Conservation (phyloP, 2,329 filamentous ascomycete genomes). For the Aureobasidium melanogenum region DNA sequence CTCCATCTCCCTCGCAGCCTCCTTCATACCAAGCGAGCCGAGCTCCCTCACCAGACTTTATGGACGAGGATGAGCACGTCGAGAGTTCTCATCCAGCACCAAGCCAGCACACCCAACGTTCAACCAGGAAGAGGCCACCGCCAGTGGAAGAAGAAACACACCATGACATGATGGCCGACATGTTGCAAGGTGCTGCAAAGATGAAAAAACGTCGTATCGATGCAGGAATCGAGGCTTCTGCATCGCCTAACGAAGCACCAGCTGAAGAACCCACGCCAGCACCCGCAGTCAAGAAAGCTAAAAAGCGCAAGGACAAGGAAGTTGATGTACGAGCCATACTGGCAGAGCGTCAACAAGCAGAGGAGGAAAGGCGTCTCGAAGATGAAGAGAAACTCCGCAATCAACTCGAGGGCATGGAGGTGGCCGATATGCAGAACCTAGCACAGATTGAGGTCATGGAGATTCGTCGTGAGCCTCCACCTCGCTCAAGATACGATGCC, state of each 20-base stretch:
- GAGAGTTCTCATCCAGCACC: slow-evolving; percentile 21
- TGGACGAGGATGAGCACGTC: slow-evolving; percentile 16
- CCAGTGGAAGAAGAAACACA: slow-evolving; percentile 18
- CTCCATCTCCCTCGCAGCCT: slow-evolving; percentile 9
- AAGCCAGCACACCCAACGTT: slow-evolving; percentile 18
- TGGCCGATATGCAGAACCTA: slow-evolving; percentile 63
- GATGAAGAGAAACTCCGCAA: slow-evolving; percentile 56
- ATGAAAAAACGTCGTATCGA: slow-evolving; percentile 71
- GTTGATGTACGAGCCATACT: slow-evolving; percentile 62
- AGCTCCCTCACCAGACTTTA: slow-evolving; percentile 15
- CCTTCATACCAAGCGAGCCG: slow-evolving; percentile 17
- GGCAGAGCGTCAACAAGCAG: slow-evolving; percentile 41
- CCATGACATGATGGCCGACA: slow-evolving; percentile 54
- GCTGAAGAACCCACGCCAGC: not conserved
- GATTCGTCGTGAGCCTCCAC: slow-evolving; percentile 23
- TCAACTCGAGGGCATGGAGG: slow-evolving; percentile 55
- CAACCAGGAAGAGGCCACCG: slow-evolving; percentile 21
- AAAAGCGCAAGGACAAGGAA: slow-evolving; percentile 48
- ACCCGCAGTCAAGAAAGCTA: slow-evolving; percentile 24
- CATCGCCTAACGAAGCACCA: not conserved
- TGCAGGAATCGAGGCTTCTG: slow-evolving; percentile 22
- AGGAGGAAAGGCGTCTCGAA: slow-evolving; percentile 46
- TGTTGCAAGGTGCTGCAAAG: slow-evolving; percentile 67
- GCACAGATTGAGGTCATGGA: slow-evolving; percentile 72
- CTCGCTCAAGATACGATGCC: slow-evolving; percentile 23